Conservation (phyloP, 2,329 filamentous ascomycete species). For the Aureobasidium lini region DNA sequence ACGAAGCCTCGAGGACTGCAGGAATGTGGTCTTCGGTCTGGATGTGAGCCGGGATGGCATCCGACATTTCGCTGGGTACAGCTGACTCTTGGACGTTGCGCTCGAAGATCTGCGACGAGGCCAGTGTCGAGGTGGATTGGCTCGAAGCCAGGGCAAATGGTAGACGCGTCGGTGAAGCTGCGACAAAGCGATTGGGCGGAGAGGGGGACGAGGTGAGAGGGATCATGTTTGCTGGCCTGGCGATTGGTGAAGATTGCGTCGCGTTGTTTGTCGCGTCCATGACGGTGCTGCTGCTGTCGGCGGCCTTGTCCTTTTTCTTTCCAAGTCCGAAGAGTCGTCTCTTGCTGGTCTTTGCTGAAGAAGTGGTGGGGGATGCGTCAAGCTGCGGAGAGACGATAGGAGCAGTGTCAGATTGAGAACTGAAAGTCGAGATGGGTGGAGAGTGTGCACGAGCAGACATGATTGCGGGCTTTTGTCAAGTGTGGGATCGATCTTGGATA, state of each 20-base stretch:
- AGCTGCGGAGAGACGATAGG: background rate
- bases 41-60: constrained; percentile 88
- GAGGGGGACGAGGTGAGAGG: constrained; percentile 18
- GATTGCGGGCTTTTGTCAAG: background rate
- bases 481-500: background rate
- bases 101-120: constrained; percentile 76
- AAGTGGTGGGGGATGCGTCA: background rate
- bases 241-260: constrained; percentile 1
- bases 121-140: constrained; percentile 59
- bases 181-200: constrained; percentile 17
- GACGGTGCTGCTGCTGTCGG: constrained; percentile 12
- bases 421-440: constrained; percentile 2
- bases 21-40: constrained; percentile 92
- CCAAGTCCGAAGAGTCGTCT: constrained; percentile 19
- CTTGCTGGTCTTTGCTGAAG: constrained; percentile 17
- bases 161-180: background rate
- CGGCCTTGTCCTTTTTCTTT: constrained; percentile 16
- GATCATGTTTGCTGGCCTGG: constrained; percentile 9
- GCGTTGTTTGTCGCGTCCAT: constrained; percentile 14
- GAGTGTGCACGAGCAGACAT: constrained; percentile 8
- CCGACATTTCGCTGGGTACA: constrained; percentile 60
- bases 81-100: constrained; percentile 82
- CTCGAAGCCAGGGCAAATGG: constrained; percentile 55
- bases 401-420: constrained; percentile 3
- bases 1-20: constrained; percentile 82